Conservation (phyloP, 2,329 filamentous ascomycete genomes). For the Celoporthe dispersa region DNA sequence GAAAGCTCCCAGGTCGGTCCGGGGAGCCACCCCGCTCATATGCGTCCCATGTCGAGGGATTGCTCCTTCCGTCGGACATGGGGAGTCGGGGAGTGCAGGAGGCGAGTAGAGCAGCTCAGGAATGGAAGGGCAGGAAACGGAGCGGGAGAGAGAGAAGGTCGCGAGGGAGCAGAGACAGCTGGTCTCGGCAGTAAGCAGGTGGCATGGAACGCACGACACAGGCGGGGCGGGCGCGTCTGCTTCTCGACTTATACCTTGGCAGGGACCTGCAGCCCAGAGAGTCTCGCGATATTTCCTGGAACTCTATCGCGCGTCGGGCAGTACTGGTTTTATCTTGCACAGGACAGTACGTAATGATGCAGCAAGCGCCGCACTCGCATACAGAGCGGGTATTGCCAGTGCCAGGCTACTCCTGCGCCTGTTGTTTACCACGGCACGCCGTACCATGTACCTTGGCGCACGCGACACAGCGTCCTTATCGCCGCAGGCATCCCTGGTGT, state of each 20-base stretch:
- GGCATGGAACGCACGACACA: not conserved
- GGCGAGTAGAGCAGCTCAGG: no score
- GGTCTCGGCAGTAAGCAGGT: not conserved
- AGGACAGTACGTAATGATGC: constrained; percentile 23
- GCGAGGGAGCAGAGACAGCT: not conserved
- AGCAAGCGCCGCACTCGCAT: not conserved
- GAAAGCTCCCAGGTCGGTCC: constrained; percentile 44
- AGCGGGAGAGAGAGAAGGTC: not conserved
- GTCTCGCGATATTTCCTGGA: constrained; percentile 7
- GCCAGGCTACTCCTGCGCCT: not conserved
- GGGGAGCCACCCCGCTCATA: constrained; percentile 50
- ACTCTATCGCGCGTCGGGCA: constrained; percentile 12
- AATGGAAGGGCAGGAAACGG: not conserved
- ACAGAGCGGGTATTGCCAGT: not conserved
- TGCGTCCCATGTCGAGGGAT: constrained; percentile 52
- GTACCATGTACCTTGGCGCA: not conserved
- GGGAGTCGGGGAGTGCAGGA: not conserved
- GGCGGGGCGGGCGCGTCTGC: not conserved
- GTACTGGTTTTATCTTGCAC: constrained; percentile 14
- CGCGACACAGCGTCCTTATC: constrained; percentile 7
- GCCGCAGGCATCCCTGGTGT: not conserved
- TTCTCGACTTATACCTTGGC: constrained; percentile 3
- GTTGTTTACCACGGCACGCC: not conserved
- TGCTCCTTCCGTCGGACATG: constrained; percentile 32
- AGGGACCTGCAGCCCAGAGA: not conserved